Evolutionary conservation across 768 basidiomycete genomes (phyloP).

Genomic region (Phanerochaete carnosa): DNA sequence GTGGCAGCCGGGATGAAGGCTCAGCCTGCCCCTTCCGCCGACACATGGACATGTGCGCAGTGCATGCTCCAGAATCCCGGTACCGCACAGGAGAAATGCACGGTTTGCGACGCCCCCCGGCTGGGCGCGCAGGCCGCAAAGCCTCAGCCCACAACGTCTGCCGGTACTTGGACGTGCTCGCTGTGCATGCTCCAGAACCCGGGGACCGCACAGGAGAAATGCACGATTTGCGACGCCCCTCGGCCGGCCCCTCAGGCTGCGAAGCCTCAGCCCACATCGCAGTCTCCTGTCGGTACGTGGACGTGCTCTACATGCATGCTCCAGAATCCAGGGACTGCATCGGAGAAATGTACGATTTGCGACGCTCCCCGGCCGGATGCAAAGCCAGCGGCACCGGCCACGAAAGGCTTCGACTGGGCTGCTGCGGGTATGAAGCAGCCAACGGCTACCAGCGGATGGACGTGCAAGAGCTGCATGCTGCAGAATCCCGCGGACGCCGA

Average conservation of each 20-base stretch:
- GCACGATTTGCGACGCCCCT: constrained; percentile 41
- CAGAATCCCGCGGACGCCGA: constrained; percentile 32
- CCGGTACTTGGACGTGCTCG: constrained; percentile 50
- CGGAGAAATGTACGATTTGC: constrained; percentile 43
- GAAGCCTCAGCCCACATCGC: constrained; percentile 35
- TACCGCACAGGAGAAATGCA: constrained; percentile 40
- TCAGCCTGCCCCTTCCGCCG: constrained; percentile 27
- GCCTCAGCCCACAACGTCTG: constrained; percentile 29
- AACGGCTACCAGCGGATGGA: constrained; percentile 42
- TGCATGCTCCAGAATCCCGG: constrained; percentile 44
- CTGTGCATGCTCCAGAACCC: constrained; percentile 43
- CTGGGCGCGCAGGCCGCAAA: constrained; percentile 23
- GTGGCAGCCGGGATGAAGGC: constrained; percentile 55
- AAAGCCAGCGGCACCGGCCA: neutral
- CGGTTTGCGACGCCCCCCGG: constrained; percentile 38
- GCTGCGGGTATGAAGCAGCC: constrained; percentile 57
- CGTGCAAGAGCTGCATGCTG: constrained; percentile 47
- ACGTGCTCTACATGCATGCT: constrained; percentile 50
- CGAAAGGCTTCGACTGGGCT: constrained; percentile 38
- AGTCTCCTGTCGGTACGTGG: constrained; percentile 46
- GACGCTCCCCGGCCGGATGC: constrained; percentile 30
- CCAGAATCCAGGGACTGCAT: constrained; percentile 32
- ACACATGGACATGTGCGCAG: constrained; percentile 51
- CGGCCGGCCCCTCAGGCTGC: constrained; percentile 43
- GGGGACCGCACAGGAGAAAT: constrained; percentile 37